Percentiles rank a stretch among this genome's conserved stretches.
Conservation (phyloP, 192 early-diverging fungal genomes). For the Glomus cerebriforme region DNA sequence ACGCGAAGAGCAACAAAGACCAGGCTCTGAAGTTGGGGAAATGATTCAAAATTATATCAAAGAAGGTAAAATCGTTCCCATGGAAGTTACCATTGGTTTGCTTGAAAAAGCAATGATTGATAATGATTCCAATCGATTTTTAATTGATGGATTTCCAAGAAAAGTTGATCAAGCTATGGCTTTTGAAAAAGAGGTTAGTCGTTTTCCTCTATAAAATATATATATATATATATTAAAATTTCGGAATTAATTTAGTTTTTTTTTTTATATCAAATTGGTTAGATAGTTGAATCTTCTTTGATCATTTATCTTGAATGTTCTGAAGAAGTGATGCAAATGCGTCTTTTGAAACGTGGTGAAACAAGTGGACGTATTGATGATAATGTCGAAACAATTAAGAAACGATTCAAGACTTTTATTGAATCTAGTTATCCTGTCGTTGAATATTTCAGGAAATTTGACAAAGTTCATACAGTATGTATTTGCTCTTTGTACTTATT, state of each 20-base stretch:
- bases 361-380: constrained; percentile 93
- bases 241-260: background rate
- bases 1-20: constrained; percentile 84
- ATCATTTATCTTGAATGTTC: constrained; percentile 96
- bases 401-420: constrained; percentile 87
- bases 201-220: background rate
- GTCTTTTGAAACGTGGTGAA: constrained; percentile 92
- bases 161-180: constrained; percentile 90
- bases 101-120: constrained; percentile 87
- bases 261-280: background rate
- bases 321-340: constrained; percentile 87
- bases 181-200: constrained; percentile 86
- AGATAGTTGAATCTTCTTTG: constrained; percentile 70
- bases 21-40: constrained; percentile 83
- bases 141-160: constrained; percentile 98
- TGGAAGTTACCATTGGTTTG: constrained; percentile 91
- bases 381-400: constrained; percentile 94
- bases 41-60: constrained; percentile 90
- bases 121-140: constrained; percentile 67
- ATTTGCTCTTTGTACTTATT: background rate
- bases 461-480: constrained; percentile 71
- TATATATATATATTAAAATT: background rate
- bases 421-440: constrained; percentile 92
- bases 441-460: constrained; percentile 70
- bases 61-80: constrained; percentile 94